Base-by-base conservation (phyloP, 202 grass and related monocot species). In the Setaria italica region DNA sequence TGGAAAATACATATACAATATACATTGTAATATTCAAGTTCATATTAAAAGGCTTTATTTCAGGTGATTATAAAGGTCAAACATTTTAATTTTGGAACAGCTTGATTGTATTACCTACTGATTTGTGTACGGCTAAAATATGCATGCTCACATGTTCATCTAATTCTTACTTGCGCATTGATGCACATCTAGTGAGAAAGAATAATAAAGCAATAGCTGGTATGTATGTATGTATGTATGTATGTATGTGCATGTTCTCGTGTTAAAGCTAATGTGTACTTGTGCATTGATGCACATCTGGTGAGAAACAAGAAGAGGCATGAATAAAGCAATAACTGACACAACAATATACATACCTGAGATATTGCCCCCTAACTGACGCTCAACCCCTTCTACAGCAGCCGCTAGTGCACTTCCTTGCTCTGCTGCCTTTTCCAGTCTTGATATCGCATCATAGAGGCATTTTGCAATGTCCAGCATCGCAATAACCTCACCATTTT, bases 391-490 rank as follows among this genome's bases (percentile, higher is more conserved):
- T 90, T 94, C 94, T 43, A 94, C 89, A 57, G 94, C 97, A 83
- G 92, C 94, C 60, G 93, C 92, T 82, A 99, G 79, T 74, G 94
- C 94, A 81, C 83, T 89, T 37, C 90, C 97, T 84, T 93, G 85
- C 68, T 96, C 97, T 81, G 94, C 88, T 86, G 93, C 92, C 80
- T 91, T 99, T 65, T 99, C 92, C 57, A 99, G 84, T 85, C 92
- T 96, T 57, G 92, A 94, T 87, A 99, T 99, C 79, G 97, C 97
- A 91, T 99, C 97, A 90, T 94, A 99, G 12, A 99, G 89, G 70
- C 94, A 99, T 78, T 92, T 99, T 33, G 97, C 88, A 72, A 99
- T 97, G 78, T 99, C 94, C 14, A 99, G 87, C 92, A 99, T 94
- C 12, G 94, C 97, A 90, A 91, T 87, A 79, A 99, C 97, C 87